phyloP scores from a whole-genome alignment of 2,329 filamentous ascomycete genomes.

The Phaeophleospora eucalypticola region DNA sequence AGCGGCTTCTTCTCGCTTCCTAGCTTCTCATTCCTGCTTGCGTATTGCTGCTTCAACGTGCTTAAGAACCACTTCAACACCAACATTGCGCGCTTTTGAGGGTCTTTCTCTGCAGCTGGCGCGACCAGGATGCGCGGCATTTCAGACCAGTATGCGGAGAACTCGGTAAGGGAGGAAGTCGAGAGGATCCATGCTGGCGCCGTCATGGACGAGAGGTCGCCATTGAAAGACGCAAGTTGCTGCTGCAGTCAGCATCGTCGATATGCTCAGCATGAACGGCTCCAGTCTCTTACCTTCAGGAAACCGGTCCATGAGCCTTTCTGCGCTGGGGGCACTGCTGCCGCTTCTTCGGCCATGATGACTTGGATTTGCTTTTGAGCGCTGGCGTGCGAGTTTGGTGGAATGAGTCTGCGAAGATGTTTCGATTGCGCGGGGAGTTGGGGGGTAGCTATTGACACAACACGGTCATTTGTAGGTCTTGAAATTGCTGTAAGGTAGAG shows the following conservation, averaged over 20 bases:
- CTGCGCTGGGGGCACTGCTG: constrained; percentile 43
- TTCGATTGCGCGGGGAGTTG: no score
- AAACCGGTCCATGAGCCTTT: constrained; percentile 49
- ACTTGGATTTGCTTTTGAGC: no score
- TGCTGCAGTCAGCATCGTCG: constrained; percentile 19
- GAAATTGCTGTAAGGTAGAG: not conserved
- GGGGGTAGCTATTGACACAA: no score
- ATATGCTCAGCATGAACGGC: not conserved
- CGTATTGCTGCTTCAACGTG: constrained; percentile 84
- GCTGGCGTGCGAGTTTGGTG: no score
- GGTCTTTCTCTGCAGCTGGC: constrained; percentile 72
- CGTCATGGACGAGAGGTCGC: constrained; percentile 54
- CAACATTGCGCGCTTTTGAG: constrained; percentile 74
- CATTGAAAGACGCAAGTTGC: constrained; percentile 54
- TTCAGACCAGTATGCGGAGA: constrained; percentile 56
- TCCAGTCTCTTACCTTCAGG: constrained; percentile 42
- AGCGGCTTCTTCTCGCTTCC: constrained; percentile 97
- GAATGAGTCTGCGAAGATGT: no score
- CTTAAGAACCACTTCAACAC: constrained; percentile 97
- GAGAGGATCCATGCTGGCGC: constrained; percentile 55
- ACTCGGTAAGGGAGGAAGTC: constrained; percentile 53
- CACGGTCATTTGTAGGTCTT: not conserved
- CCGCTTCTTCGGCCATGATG: constrained; percentile 36
- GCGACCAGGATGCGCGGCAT: constrained; percentile 68
- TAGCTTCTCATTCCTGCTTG: constrained; percentile 68